Conservation (phyloP, 2,329 filamentous ascomycete species). For the Metarhizium brunneum region DNA sequence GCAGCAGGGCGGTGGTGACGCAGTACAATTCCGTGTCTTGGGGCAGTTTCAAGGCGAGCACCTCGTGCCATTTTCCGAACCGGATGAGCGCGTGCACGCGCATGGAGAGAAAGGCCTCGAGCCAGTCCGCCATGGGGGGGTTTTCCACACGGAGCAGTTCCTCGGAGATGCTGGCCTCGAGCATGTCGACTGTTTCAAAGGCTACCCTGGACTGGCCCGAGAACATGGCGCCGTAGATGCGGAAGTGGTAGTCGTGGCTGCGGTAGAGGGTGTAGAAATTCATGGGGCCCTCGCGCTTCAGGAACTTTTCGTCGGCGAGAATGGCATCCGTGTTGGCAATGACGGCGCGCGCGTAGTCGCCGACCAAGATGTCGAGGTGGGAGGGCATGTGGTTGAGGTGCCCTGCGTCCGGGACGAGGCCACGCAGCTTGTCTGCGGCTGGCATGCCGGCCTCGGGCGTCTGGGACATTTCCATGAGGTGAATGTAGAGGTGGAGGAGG, state of each 20-base stretch:
- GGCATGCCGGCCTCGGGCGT: slow-evolving; percentile 53
- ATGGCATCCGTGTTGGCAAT: slow-evolving; percentile 59
- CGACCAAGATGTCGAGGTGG: slow-evolving; percentile 65
- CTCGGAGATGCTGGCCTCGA: slow-evolving; percentile 56
- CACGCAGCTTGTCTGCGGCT: slow-evolving; percentile 52
- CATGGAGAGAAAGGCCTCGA: slow-evolving; percentile 62
- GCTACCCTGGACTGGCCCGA: slow-evolving; percentile 55
- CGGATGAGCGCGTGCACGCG: slow-evolving; percentile 61
- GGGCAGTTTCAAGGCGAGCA: slow-evolving; percentile 48
- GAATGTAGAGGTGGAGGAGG: slow-evolving; percentile 66
- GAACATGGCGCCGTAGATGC: slow-evolving; percentile 72
- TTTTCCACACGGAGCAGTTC: slow-evolving; percentile 53
- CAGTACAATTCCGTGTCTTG: slow-evolving; percentile 53
- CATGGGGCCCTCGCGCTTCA: slow-evolving; percentile 45
- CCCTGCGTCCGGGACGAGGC: slow-evolving; percentile 58
- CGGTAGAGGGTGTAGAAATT: slow-evolving; percentile 75
- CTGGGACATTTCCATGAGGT: slow-evolving; percentile 68
- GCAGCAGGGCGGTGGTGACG: slow-evolving; percentile 56
- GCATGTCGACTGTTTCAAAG: slow-evolving; percentile 46
- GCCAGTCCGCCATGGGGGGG: slow-evolving; percentile 71
- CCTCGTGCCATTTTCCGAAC: slow-evolving; percentile 63
- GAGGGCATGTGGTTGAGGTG: slow-evolving; percentile 71
- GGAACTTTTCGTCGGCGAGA: slow-evolving; percentile 56
- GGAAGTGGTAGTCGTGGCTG: slow-evolving; percentile 65
- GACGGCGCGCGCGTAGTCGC: slow-evolving; percentile 60